A percentile compares a stretch with the other conserved stretches of the same genome.
Conservation (phyloP, 2,329 filamentous ascomycete genomes). For the Gaeumannomyces tritici region DNA sequence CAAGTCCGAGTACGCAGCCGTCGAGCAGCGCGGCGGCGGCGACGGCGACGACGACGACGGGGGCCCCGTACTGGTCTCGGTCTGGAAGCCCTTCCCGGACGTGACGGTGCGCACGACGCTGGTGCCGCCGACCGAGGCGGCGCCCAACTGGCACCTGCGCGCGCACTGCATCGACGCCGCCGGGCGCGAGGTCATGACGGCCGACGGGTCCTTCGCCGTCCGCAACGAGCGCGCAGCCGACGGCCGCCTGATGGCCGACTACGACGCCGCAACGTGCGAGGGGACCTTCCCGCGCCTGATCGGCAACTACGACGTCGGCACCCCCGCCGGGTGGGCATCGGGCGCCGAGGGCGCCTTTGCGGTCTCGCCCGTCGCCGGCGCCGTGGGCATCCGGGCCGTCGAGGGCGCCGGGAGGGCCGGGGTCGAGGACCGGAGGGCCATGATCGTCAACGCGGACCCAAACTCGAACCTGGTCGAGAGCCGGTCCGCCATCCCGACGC, state of each 20-base stretch:
- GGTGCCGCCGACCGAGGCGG: conserved; percentile 46
- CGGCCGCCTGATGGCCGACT: conserved; percentile 40
- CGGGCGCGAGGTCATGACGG: conserved; percentile 55
- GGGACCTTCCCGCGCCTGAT: conserved; percentile 46
- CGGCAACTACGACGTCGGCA: conserved; percentile 49
- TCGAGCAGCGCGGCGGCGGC: conserved; percentile 42
- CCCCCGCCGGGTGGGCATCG: conserved; percentile 37
- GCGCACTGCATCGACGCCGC: conserved; percentile 52
- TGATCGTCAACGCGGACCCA: conserved; percentile 65
- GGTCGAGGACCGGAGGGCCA: conserved; percentile 41
- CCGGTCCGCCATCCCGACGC: conserved; percentile 60
- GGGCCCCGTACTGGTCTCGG: conserved; percentile 52
- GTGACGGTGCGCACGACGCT: conserved; percentile 57
- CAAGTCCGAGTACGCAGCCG: conserved; percentile 51
- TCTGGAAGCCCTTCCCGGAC: conserved; percentile 63
- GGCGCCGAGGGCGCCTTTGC: conserved; percentile 45
- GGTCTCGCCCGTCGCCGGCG: conserved; percentile 46
- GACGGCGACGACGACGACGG: background rate
- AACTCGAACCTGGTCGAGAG: conserved; percentile 71
- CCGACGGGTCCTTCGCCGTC: conserved; percentile 68
- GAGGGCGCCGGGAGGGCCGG: conserved; percentile 21
- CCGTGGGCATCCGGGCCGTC: conserved; percentile 45
- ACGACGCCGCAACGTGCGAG: conserved; percentile 33
- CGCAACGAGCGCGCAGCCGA: conserved; percentile 38
- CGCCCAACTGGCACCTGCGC: conserved; percentile 62